phyloP scores from a whole-genome alignment of 2,329 filamentous ascomycete genomes.

The Talaromyces islandicus region DNA sequence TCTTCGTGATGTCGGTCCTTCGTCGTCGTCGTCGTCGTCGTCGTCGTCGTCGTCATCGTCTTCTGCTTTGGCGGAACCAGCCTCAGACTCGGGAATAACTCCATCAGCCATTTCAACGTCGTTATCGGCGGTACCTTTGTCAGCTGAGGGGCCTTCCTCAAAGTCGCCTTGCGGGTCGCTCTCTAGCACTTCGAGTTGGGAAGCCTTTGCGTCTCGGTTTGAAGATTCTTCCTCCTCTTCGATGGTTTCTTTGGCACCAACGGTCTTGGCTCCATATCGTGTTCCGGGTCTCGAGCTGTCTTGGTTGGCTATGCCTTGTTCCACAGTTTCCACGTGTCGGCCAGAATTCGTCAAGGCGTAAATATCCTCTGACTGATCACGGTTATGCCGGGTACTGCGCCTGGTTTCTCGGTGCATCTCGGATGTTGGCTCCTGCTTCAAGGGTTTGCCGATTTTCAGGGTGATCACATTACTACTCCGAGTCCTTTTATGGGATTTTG shows the following conservation, averaged over 20 bases:
- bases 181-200: conserved; percentile 38
- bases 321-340: conserved; percentile 49
- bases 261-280: conserved; percentile 24
- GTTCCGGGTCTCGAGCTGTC: conserved; percentile 22
- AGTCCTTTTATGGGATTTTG: conserved; percentile 15
- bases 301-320: conserved; percentile 48
- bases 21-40: conserved; percentile 52
- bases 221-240: conserved; percentile 22
- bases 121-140: conserved; percentile 17
- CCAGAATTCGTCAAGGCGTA: conserved; percentile 55
- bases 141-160: conserved; percentile 25
- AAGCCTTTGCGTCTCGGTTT: conserved; percentile 35
- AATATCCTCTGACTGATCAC: conserved; percentile 51
- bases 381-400: conserved; percentile 54
- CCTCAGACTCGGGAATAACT: conserved; percentile 37
- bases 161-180: conserved; percentile 31
- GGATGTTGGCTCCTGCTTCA: conserved; percentile 21
- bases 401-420: conserved; percentile 28
- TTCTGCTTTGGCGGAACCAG: conserved; percentile 27
- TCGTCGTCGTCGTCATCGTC: conserved; percentile 43
- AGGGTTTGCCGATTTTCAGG: conserved; percentile 23
- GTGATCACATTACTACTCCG: conserved; percentile 22
- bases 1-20: conserved; percentile 45
- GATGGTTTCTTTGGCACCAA: conserved; percentile 37
- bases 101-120: conserved; percentile 33